Evolutionary conservation across 2,329 filamentous ascomycete genomes (phyloP).

Genomic region (Fusarium foetens): DNA sequence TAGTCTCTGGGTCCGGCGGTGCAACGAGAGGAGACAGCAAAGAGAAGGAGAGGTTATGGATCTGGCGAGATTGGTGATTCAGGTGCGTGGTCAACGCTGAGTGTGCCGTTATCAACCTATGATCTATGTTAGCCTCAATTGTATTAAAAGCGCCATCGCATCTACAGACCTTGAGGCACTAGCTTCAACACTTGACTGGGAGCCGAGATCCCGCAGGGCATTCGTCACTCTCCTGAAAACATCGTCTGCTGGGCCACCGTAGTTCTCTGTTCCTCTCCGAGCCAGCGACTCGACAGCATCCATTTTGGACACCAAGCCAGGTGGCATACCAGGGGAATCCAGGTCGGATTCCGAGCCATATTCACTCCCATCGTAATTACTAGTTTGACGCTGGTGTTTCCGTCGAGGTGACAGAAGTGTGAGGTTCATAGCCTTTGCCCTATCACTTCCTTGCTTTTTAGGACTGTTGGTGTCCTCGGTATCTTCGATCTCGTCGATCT

Average conservation of each 20-base stretch:
- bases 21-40: slow-evolving; percentile 75
- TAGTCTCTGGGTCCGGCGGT: slow-evolving; percentile 70
- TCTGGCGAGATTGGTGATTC: slow-evolving; percentile 76
- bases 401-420: slow-evolving; percentile 56
- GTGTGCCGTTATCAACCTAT: slow-evolving; percentile 80
- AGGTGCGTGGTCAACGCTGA: slow-evolving; percentile 79
- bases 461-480: slow-evolving; percentile 16
- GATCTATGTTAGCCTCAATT: slow-evolving; percentile 24
- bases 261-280: slow-evolving; percentile 72
- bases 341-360: slow-evolving; percentile 79
- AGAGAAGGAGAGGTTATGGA: slow-evolving; percentile 77
- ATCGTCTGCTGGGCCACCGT: slow-evolving; percentile 71
- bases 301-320: slow-evolving; percentile 74
- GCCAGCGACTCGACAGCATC: slow-evolving; percentile 78
- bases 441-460: slow-evolving; percentile 37
- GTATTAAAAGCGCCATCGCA: not conserved
- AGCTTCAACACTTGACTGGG: slow-evolving; percentile 77
- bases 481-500: slow-evolving; percentile 26
- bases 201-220: slow-evolving; percentile 75
- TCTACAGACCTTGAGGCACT: slow-evolving; percentile 71
- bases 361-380: slow-evolving; percentile 77
- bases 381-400: slow-evolving; percentile 63
- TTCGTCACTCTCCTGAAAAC: slow-evolving; percentile 76
- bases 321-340: slow-evolving; percentile 73
- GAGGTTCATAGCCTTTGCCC: slow-evolving; percentile 53